Conservation (phyloP, 495 filamentous ascomycete species). For the Neurospora discreta region DNA sequence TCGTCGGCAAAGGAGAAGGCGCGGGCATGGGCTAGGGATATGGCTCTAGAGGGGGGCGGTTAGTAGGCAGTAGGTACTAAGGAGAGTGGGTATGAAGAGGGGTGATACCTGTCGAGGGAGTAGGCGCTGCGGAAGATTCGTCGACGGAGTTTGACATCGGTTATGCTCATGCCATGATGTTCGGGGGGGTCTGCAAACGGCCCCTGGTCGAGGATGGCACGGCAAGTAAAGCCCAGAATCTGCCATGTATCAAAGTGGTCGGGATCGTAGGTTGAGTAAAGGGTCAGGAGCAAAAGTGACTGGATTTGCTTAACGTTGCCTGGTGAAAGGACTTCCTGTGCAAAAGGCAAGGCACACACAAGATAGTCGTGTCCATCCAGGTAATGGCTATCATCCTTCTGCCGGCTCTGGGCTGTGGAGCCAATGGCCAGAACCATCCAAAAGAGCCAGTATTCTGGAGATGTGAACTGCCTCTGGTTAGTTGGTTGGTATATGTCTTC, state of each 20-base stretch:
- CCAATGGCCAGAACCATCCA: conserved; percentile 82
- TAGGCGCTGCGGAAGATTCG: conserved; percentile 81
- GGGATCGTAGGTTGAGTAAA: conserved; percentile 82
- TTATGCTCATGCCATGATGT: conserved; percentile 45
- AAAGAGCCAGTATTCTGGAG: conserved; percentile 72
- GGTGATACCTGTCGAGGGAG: conserved; percentile 61
- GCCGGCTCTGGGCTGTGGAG: conserved; percentile 58
- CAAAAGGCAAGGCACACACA: conserved; percentile 56
- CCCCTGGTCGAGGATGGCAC: conserved; percentile 76
- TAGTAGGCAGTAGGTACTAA: conserved; percentile 1
- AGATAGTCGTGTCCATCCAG: conserved; percentile 55
- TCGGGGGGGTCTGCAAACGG: conserved; percentile 80
- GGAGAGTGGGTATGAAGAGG: not conserved
- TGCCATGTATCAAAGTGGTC: conserved; percentile 86
- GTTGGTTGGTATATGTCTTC: conserved; percentile 67
- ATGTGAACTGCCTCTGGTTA: conserved; percentile 48
- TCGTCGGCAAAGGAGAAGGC: conserved; percentile 89
- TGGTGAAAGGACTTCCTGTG: conserved; percentile 70
- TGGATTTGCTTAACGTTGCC: conserved; percentile 76
- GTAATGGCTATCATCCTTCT: conserved; percentile 51
- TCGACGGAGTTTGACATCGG: conserved; percentile 61
- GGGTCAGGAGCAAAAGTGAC: conserved; percentile 69
- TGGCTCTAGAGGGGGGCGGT: conserved; percentile 42
- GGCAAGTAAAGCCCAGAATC: conserved; percentile 73
- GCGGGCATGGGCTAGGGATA: conserved; percentile 66